phyloP scores from a whole-genome alignment of 2,329 filamentous ascomycete species.

The Penicillium expansum region DNA sequence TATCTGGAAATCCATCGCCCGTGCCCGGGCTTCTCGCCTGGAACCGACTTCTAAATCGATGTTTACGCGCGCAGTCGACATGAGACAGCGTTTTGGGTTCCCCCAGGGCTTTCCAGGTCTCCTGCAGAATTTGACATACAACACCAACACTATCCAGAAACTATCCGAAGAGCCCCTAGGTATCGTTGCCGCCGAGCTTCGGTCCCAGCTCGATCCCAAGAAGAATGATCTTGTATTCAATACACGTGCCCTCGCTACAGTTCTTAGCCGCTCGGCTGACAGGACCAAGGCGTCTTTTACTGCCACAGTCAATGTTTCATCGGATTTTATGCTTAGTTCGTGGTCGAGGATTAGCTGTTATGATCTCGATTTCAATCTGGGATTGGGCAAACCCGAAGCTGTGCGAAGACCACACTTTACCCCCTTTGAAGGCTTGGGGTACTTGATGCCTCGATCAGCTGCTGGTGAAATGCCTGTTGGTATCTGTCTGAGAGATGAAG shows the following conservation, averaged over 20 bases:
- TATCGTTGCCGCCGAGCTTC: conserved; percentile 39
- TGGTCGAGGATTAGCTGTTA: conserved; percentile 52
- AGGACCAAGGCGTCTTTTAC: conserved; percentile 31
- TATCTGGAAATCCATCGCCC: conserved; percentile 49
- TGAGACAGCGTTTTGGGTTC: conserved; percentile 44
- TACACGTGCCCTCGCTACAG: conserved; percentile 46
- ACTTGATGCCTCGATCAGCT: conserved; percentile 48
- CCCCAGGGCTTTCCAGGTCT: conserved; percentile 49
- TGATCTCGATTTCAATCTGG: conserved; percentile 47
- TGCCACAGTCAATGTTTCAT: conserved; percentile 34
- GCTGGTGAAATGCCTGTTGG: conserved; percentile 48
- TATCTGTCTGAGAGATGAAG: conserved; percentile 49
- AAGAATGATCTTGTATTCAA: conserved; percentile 27
- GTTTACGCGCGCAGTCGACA: conserved; percentile 51
- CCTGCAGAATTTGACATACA: conserved; percentile 49
- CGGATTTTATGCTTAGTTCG: conserved; percentile 54
- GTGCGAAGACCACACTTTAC: conserved; percentile 51
- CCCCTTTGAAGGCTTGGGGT: conserved; percentile 49
- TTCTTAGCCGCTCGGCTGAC: conserved; percentile 34
- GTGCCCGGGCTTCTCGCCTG: conserved; percentile 43
- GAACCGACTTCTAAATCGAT: conserved; percentile 21
- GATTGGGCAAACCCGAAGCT: conserved; percentile 47
- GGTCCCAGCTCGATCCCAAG: conserved; percentile 37
- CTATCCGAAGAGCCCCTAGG: conserved; percentile 35
- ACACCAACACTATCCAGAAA: conserved; percentile 29